Percentiles rank a stretch among this genome's conserved stretches.
Conservation (phyloP, 345 rosid species). For the Populus deltoides region DNA sequence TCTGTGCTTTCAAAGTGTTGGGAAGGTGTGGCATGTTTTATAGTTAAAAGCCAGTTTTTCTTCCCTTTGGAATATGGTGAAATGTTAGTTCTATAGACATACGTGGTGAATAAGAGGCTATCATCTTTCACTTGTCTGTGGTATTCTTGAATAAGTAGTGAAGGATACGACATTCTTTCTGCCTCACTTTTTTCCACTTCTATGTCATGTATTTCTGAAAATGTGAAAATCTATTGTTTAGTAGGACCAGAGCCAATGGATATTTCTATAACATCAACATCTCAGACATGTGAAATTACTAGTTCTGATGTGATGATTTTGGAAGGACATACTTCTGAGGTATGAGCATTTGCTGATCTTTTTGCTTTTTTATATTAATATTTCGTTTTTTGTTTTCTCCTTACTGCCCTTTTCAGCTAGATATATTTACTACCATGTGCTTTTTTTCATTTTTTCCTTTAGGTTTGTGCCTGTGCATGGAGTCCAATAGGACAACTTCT, state of each 20-base stretch:
- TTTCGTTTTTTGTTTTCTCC: conserved; percentile 1
- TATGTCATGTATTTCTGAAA: background rate
- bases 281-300: conserved; percentile 69
- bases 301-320: conserved; percentile 82
- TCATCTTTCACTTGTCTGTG: background rate
- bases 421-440: background rate
- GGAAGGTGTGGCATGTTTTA: background rate
- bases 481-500: conserved; percentile 97
- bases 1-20: background rate
- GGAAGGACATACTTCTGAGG: conserved; percentile 99
- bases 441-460: conserved; percentile 14
- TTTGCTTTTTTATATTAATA: background rate
- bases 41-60: background rate
- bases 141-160: background rate
- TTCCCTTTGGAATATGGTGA: background rate
- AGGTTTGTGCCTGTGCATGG: conserved; percentile 99
- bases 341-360: conserved; percentile 27
- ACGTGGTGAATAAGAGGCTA: background rate
- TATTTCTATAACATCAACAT: conserved; percentile 42
- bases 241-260: conserved; percentile 84
- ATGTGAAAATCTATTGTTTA: background rate
- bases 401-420: background rate
- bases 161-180: background rate
- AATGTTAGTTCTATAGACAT: background rate
- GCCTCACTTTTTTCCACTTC: background rate